phyloP scores from a whole-genome alignment of 192 early-diverging fungal genomes.

The Coemansia sp. region DNA sequence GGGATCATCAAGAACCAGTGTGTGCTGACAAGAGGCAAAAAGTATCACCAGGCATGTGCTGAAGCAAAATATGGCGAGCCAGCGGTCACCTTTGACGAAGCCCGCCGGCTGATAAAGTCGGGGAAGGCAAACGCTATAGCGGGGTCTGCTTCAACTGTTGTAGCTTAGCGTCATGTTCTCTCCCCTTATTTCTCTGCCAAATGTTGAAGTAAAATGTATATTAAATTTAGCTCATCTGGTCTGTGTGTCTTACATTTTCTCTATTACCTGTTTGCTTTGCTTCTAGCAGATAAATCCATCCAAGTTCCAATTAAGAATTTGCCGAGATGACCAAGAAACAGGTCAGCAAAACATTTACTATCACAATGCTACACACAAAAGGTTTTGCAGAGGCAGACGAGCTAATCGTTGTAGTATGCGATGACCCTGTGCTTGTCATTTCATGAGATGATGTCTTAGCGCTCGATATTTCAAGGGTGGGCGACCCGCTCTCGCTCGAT shows the following conservation, averaged over 20 bases:
- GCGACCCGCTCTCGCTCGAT: background rate
- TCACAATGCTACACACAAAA: conserved; percentile 1
- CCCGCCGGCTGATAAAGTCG: conserved; percentile 41
- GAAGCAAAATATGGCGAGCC: conserved; percentile 53
- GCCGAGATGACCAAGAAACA: background rate
- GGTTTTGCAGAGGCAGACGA: background rate
- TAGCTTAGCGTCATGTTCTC: background rate
- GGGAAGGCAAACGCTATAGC: conserved; percentile 6
- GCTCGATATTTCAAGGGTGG: background rate
- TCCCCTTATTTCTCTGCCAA: background rate
- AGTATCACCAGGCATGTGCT: conserved; percentile 52
- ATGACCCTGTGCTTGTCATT: background rate
- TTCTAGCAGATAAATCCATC: too few species aligned
- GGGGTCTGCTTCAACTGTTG: conserved; percentile 3
- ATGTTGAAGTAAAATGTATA: background rate
- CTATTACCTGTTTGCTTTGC: background rate
- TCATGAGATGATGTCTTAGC: background rate
- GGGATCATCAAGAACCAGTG: conserved; percentile 54
- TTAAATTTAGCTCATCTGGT: background rate
- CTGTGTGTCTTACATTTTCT: background rate
- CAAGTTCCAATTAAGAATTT: too few species aligned
- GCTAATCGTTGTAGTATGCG: background rate
- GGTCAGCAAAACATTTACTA: background rate
- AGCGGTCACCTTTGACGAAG: conserved; percentile 45
- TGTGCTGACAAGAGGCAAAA: conserved; percentile 53